Percentiles rank a stretch among this genome's conserved stretches.
phyloP scores from a whole-genome alignment of 2,329 filamentous ascomycete genomes.

The Triangularia verruculosa region DNA sequence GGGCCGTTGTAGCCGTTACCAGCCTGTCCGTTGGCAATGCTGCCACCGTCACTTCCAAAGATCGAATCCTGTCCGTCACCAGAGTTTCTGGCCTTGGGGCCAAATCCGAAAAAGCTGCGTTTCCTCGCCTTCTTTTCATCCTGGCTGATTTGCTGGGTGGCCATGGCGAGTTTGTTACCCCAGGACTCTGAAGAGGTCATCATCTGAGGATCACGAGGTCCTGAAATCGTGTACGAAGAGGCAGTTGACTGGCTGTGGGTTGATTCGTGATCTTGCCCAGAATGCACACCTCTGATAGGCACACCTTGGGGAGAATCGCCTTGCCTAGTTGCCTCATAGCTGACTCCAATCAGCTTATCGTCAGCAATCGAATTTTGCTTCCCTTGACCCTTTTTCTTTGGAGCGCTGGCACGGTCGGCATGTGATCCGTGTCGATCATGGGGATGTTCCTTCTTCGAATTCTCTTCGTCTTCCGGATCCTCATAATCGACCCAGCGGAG shows the following conservation, averaged over 20 bases:
- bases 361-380: slow-evolving; percentile 33
- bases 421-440: slow-evolving; percentile 40
- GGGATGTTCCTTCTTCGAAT: slow-evolving; percentile 34
- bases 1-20: slow-evolving; percentile 47
- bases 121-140: slow-evolving; percentile 83
- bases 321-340: slow-evolving; percentile 55
- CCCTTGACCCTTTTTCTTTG: slow-evolving; percentile 44
- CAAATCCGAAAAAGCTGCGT: slow-evolving; percentile 70
- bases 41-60: slow-evolving; percentile 48
- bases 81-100: slow-evolving; percentile 57
- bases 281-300: slow-evolving; percentile 39
- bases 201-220: slow-evolving; percentile 75
- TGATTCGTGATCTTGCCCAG: slow-evolving; percentile 33
- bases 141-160: slow-evolving; percentile 40
- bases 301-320: slow-evolving; percentile 49
- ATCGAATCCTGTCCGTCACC: slow-evolving; percentile 57
- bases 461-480: slow-evolving; percentile 57
- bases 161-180: slow-evolving; percentile 69
- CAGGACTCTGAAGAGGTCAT: slow-evolving; percentile 81
- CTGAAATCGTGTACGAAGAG: slow-evolving; percentile 66
- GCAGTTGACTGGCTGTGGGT: slow-evolving; percentile 38
- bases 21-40: slow-evolving; percentile 41
- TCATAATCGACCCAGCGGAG: slow-evolving; percentile 82
- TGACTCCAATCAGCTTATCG: slow-evolving; percentile 54
- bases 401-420: slow-evolving; percentile 33